Evolutionary conservation across 2,329 filamentous ascomycete species (phyloP).

Genomic region (Sordariomycetes sp.): DNA sequence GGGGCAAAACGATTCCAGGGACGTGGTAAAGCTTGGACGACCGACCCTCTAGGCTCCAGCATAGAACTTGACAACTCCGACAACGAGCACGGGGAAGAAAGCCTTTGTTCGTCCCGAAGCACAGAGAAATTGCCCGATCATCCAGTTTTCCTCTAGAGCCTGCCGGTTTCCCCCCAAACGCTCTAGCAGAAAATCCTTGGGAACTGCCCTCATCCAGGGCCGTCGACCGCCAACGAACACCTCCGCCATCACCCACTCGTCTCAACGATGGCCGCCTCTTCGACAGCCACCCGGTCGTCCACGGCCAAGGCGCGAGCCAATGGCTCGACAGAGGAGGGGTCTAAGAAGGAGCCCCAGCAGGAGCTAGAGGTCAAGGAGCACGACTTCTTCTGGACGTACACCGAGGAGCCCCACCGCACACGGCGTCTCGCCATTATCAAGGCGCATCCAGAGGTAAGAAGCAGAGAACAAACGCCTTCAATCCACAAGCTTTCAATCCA

Average conservation of each 20-base stretch:
- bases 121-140: too few species aligned
- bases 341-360: constrained; percentile 4
- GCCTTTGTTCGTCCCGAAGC: background rate
- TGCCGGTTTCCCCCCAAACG: too few species aligned
- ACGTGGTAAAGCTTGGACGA: background rate
- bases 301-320: constrained; percentile 1
- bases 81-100: background rate
- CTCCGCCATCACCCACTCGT: background rate
- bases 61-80: background rate
- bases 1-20: background rate
- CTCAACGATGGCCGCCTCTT: background rate
- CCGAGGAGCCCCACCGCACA: constrained; percentile 90
- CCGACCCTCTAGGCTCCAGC: background rate
- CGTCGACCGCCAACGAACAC: background rate
- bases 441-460: constrained; percentile 76
- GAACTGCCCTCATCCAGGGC: background rate
- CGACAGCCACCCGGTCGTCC: background rate
- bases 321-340: constrained; percentile 1
- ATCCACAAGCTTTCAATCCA: constrained; percentile 3
- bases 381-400: constrained; percentile 96
- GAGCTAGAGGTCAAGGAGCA: constrained; percentile 13
- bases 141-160: too few species aligned
- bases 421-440: constrained; percentile 91
- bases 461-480: constrained; percentile 6
- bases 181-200: background rate